Conservation (phyloP, 306 rosid genomes). For the Arachis hypogaea region DNA sequence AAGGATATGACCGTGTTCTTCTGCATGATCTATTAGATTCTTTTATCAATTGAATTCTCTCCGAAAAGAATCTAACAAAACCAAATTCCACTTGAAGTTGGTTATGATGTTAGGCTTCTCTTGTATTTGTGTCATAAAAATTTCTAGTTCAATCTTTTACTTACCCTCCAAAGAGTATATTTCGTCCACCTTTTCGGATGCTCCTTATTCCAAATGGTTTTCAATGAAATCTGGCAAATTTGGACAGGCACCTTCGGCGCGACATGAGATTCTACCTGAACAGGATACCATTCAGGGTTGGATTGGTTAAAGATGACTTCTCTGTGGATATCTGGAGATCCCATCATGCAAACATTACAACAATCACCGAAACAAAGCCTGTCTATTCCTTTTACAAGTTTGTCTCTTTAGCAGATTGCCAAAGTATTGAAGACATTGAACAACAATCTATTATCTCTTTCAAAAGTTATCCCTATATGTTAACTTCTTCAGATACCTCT, state of each 20-base stretch:
- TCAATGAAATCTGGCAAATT: conserved; percentile 26
- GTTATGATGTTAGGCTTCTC: background rate
- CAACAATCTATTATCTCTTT: conserved; percentile 47
- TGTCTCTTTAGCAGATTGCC: conserved; percentile 46
- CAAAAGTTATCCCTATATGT: conserved; percentile 39
- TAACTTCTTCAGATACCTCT: conserved; percentile 44
- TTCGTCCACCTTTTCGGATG: background rate
- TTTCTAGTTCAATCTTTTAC: background rate
- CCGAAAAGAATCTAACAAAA: background rate
- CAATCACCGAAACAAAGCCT: conserved; percentile 45
- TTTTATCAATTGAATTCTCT: background rate
- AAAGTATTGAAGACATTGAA: conserved; percentile 41
- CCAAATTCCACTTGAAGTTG: background rate
- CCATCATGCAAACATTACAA: conserved; percentile 37
- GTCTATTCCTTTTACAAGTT: conserved; percentile 57
- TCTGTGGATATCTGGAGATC: conserved; percentile 51
- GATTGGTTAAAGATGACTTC: conserved; percentile 58
- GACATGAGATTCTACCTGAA: conserved; percentile 59
- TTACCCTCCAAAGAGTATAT: background rate
- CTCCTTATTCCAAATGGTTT: background rate
- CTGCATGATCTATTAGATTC: background rate
- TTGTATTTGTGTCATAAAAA: background rate
- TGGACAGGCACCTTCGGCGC: conserved; percentile 62
- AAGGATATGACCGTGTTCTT: background rate
- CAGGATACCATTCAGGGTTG: conserved; percentile 73